Evolutionary conservation across 768 basidiomycete genomes (phyloP), one percentile per base, ranked within the genome.

Genomic region (Hortiboletus flavorubellus): DNA sequence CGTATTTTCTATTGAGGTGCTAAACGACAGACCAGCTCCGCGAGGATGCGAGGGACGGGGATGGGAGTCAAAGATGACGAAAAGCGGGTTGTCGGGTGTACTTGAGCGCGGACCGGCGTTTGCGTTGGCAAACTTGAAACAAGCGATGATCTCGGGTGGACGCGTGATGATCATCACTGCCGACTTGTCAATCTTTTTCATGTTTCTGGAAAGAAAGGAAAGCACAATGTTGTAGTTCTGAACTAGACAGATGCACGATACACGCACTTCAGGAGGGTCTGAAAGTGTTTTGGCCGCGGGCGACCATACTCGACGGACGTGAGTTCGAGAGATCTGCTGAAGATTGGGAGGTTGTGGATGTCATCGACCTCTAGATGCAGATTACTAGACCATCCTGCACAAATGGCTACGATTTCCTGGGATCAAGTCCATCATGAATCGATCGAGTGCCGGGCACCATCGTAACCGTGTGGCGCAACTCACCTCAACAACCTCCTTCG

Each of bases 41-140:
- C 76, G 56, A 0, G 85, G 81, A 59, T 86, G 79, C 18, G 74
- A 76, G 1, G 81, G 77, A 11, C 87, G 77, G 6, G 83, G 78
- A 63, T 87, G 86, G 3, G 86, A 85, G 68, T 88, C 86, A 55
- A 88, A 88, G 41, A 87, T 70, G 43, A 81, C 74, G 59, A 82
- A 87, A 15, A 82, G 65, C 3, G 64, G 56, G 21, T 49, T 29
- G 23, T 70, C 65, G n/a, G 49, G 38, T 2, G 46, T 33, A n/a
- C 14, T 47, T 8, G 58, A 29, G 33, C 16, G 35, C 18, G 31
- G 26, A 14, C 11, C 2, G 7, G 50, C 35, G 16, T 49, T 21
- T 5, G 44, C 11, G 34, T 42, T 61, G 34, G 58, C 49, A 38
- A 75, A 60, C 55, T 71, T 74, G 56, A 85, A 63, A 62, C 83